phyloP scores from a whole-genome alignment of 768 basidiomycete genomes.

The Albatrellus ellisii region DNA sequence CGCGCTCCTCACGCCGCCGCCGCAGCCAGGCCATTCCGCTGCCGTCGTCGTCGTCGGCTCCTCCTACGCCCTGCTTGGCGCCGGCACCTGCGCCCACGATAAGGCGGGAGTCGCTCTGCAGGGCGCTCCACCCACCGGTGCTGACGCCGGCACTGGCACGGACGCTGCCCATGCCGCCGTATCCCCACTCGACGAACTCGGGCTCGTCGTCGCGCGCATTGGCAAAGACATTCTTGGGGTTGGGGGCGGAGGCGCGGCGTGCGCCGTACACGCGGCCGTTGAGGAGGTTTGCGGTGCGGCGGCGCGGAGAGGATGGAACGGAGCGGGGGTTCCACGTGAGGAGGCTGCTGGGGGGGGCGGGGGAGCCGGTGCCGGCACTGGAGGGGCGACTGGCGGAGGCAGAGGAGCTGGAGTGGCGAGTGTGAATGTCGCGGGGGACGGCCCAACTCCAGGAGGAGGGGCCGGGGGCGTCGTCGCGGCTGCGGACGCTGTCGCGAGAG shows the following conservation, averaged over 20 bases:
- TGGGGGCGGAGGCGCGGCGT: background rate
- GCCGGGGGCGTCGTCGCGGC: constrained; percentile 19
- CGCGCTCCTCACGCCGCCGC: constrained; percentile 39
- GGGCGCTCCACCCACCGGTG: constrained; percentile 13
- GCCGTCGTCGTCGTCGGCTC: constrained; percentile 53
- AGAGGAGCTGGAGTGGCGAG: background rate
- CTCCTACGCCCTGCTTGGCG: background rate
- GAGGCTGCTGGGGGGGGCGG: background rate
- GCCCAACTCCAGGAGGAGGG: constrained; percentile 7
- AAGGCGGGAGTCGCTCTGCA: constrained; percentile 12
- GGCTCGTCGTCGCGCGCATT: constrained; percentile 44
- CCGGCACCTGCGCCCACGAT: constrained; percentile 5
- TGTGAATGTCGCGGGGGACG: background rate
- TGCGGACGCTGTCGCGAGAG: constrained; percentile 56
- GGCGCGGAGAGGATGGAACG: background rate
- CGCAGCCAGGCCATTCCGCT: constrained; percentile 79
- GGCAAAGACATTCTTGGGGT: constrained; percentile 31
- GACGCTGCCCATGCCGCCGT: constrained; percentile 65
- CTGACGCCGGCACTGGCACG: constrained; percentile 9
- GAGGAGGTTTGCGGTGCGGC: constrained; percentile 39
- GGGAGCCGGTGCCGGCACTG: background rate
- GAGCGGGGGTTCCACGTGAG: background rate
- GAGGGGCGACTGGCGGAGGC: background rate
- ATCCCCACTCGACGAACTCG: constrained; percentile 86
- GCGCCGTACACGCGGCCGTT: constrained; percentile 75